phyloP scores from a whole-genome alignment of 768 basidiomycete species.

The Rubroboletus satanas region DNA sequence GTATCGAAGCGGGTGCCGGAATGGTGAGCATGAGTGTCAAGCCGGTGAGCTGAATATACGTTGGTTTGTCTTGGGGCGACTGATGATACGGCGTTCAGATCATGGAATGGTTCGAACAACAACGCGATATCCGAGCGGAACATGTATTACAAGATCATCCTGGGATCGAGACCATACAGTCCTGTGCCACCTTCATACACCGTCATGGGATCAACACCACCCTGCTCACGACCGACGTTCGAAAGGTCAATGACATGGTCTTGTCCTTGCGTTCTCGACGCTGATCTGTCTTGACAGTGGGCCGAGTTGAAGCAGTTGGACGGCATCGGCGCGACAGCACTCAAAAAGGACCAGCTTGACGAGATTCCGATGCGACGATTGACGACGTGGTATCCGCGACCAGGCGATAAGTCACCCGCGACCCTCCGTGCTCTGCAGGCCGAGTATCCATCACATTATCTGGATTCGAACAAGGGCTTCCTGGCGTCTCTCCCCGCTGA shows the following conservation, averaged over 20 bases:
- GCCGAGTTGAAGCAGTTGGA: slow-evolving; percentile 39
- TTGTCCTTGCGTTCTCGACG: not conserved
- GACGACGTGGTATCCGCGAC: slow-evolving; percentile 29
- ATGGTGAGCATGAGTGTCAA: slow-evolving; percentile 48
- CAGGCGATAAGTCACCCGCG: slow-evolving; percentile 27
- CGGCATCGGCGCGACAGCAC: slow-evolving; percentile 43
- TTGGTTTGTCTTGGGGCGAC: not conserved
- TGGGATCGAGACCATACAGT: slow-evolving; percentile 46
- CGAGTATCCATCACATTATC: slow-evolving; percentile 36
- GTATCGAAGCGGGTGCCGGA: slow-evolving; percentile 48
- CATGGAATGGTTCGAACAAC: slow-evolving; percentile 41
- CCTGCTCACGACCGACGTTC: slow-evolving; percentile 41
- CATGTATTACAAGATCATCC: slow-evolving; percentile 30
- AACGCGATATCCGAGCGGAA: slow-evolving; percentile 3
- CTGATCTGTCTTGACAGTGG: slow-evolving; percentile 28
- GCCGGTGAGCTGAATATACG: slow-evolving; percentile 36
- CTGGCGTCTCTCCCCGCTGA: slow-evolving; percentile 36
- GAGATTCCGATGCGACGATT: slow-evolving; percentile 27
- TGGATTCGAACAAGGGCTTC: slow-evolving; percentile 32
- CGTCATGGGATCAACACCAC: slow-evolving; percentile 37
- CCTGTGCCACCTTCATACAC: slow-evolving; percentile 43
- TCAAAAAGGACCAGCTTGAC: slow-evolving; percentile 40
- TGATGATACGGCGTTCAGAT: slow-evolving; percentile 29
- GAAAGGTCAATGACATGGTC: slow-evolving; percentile 31
- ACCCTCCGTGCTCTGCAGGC: slow-evolving; percentile 36